Percentiles rank a stretch among this genome's conserved stretches.
Conservation (phyloP, 805 yeast genomes). For the Saturnispora halmiae region DNA sequence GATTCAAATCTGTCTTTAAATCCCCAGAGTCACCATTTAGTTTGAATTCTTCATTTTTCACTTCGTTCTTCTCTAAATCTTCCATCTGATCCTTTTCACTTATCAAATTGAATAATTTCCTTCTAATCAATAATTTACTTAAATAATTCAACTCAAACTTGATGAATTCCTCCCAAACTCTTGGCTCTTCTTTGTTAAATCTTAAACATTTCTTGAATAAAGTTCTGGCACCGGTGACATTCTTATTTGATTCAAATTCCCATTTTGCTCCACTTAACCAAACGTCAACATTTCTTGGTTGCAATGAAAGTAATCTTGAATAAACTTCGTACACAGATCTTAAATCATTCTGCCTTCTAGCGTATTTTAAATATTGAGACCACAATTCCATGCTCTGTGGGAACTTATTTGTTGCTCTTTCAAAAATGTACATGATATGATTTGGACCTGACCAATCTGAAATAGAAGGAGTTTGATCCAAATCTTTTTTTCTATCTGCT, state of each 20-base stretch:
- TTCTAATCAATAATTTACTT: conserved; percentile 72
- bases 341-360: conserved; percentile 58
- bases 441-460: conserved; percentile 85
- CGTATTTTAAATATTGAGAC: conserved; percentile 64
- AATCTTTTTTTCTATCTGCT: conserved; percentile 46
- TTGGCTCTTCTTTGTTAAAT: conserved; percentile 64
- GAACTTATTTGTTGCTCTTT: conserved; percentile 70
- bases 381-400: conserved; percentile 74
- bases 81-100: conserved; percentile 61
- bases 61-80: conserved; percentile 35
- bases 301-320: conserved; percentile 69
- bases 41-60: conserved; percentile 15
- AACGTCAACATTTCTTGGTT: conserved; percentile 82
- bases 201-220: conserved; percentile 78
- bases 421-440: conserved; percentile 72
- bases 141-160: conserved; percentile 83
- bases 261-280: conserved; percentile 95
- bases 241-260: conserved; percentile 82
- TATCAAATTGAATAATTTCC: conserved; percentile 71
- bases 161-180: conserved; percentile 77
- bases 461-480: conserved; percentile 54
- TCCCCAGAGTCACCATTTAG: conserved; percentile 16
- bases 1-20: conserved; percentile 44
- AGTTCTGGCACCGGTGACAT: conserved; percentile 80
- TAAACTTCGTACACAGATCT: conserved; percentile 69